A percentile compares a stretch with the other conserved stretches of the same genome.
Evolutionary conservation across 2,329 filamentous ascomycete species (phyloP).

Genomic region (Leptodontidium sp.): DNA sequence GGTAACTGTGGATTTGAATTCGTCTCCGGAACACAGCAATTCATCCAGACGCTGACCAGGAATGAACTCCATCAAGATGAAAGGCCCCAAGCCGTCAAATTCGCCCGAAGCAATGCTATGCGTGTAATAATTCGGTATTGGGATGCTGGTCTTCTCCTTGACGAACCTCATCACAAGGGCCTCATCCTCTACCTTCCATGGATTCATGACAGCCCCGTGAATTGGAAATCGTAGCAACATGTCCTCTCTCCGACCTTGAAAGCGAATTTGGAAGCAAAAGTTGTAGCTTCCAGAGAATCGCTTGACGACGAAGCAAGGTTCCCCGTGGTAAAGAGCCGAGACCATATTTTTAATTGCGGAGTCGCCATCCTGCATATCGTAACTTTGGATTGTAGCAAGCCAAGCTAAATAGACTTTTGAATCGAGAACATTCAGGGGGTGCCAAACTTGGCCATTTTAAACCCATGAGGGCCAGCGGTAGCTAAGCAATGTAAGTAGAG

Average conservation of each 20-base stretch:
- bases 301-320: neutral
- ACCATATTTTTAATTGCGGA: neutral
- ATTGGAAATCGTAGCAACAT: conserved; percentile 3
- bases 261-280: conserved; percentile 1
- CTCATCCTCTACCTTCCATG: neutral
- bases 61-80: neutral
- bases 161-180: conserved; percentile 1
- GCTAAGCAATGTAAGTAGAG: neutral
- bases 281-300: conserved; percentile 1
- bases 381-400: neutral
- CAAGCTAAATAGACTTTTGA: conserved; percentile 4
- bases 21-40: neutral
- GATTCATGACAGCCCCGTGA: conserved; percentile 2
- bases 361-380: neutral
- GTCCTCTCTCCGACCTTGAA: neutral
- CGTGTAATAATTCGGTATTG: neutral
- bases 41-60: neutral
- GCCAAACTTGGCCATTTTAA: neutral
- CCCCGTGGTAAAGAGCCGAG: neutral
- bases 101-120: neutral
- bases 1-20: neutral
- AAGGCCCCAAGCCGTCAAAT: conserved; percentile 1
- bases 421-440: neutral
- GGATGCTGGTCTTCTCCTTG: conserved; percentile 2
- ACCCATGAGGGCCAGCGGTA: neutral